Evolutionary conservation across 2,329 filamentous ascomycete genomes (phyloP).

Genomic region (Monilinia laxa): DNA sequence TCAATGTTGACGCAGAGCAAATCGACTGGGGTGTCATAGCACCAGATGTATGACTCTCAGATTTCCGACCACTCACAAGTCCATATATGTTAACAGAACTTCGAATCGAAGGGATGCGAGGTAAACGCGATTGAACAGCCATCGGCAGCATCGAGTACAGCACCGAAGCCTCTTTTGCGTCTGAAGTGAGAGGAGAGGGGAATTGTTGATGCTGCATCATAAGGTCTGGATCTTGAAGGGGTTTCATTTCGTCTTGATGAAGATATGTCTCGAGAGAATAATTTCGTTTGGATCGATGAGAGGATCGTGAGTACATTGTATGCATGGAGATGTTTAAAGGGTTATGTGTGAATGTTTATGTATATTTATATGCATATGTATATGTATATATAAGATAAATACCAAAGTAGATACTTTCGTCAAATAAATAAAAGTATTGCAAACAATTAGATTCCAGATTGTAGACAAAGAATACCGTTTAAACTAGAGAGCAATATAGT

Average conservation of each 20-base stretch:
- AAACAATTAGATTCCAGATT: background rate
- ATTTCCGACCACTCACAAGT: constrained; percentile 22
- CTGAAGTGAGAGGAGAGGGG: constrained; percentile 6
- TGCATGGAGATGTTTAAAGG: background rate
- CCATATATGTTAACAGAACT: constrained; percentile 42
- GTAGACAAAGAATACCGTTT: background rate
- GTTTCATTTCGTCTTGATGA: background rate
- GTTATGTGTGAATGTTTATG: too few species aligned
- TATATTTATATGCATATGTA: too few species aligned
- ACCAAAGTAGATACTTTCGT: background rate
- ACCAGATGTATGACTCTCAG: constrained; percentile 37
- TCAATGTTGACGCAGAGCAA: constrained; percentile 32
- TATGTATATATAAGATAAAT: too few species aligned
- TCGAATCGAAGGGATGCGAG: constrained; percentile 51
- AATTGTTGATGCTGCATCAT: background rate
- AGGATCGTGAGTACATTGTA: constrained; percentile 4
- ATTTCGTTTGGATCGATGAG: constrained; percentile 3
- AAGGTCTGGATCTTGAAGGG: background rate
- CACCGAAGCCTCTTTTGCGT: constrained; percentile 43
- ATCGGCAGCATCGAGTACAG: constrained; percentile 55
- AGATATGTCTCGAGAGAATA: constrained; percentile 6
- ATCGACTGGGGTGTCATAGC: constrained; percentile 33
- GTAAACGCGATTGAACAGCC: constrained; percentile 52
- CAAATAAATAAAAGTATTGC: background rate
- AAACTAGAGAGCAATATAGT: background rate